Evolutionary conservation across 805 yeast genomes (phyloP).

Genomic region (Candida ortonii): DNA sequence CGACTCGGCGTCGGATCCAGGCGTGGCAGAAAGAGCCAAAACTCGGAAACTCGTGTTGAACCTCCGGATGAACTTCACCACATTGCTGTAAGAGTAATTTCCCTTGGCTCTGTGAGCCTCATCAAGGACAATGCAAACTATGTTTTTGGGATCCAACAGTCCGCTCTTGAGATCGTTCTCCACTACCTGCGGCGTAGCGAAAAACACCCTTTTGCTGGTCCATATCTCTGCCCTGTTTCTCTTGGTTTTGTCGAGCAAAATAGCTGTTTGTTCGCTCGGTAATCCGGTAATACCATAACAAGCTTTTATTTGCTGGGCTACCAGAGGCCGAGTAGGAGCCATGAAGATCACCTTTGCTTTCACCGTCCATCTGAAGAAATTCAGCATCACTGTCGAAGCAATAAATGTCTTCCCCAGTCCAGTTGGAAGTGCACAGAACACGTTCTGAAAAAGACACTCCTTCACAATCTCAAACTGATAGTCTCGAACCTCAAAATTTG

Average conservation of each 20-base stretch:
- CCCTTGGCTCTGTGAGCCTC: constrained; percentile 96
- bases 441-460: constrained; percentile 67
- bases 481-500: constrained; percentile 78
- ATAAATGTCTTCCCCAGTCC: constrained; percentile 97
- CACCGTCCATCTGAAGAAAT: constrained; percentile 83
- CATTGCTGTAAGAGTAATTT: constrained; percentile 82
- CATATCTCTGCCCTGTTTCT: constrained; percentile 73
- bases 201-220: constrained; percentile 74
- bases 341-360: constrained; percentile 79
- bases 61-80: constrained; percentile 63
- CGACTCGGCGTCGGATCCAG: constrained; percentile 82
- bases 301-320: constrained; percentile 94
- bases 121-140: constrained; percentile 80
- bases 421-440: constrained; percentile 90
- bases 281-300: constrained; percentile 86
- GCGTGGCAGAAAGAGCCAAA: constrained; percentile 93
- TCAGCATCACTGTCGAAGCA: constrained; percentile 91
- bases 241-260: constrained; percentile 54
- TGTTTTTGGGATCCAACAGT: constrained; percentile 65
- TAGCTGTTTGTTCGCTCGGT: constrained; percentile 72
- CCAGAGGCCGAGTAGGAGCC: constrained; percentile 97
- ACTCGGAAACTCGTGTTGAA: constrained; percentile 68
- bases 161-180: constrained; percentile 85
- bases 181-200: constrained; percentile 94
- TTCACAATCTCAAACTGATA: constrained; percentile 82